Evolutionary conservation across 106 monocot species (phyloP).

Genomic region (Acorus calamus): DNA sequence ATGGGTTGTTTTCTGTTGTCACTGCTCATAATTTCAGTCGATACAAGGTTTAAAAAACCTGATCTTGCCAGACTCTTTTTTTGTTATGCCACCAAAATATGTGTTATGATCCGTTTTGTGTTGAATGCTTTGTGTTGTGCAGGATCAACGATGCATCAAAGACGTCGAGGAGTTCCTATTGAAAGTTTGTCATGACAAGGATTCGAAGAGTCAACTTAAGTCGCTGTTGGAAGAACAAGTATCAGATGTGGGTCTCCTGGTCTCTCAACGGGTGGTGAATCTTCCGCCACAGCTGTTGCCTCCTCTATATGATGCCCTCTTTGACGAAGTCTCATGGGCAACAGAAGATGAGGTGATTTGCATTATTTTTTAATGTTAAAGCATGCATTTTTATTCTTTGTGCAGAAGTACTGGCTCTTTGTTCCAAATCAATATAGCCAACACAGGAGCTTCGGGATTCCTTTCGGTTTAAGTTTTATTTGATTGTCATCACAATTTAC

Average conservation of each 20-base stretch:
- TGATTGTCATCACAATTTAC: conserved; percentile 61
- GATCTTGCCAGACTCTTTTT: neutral
- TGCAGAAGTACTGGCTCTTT: conserved; percentile 1
- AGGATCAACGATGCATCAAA: conserved; percentile 48
- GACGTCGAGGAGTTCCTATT: conserved; percentile 50
- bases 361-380: neutral
- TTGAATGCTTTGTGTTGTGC: neutral
- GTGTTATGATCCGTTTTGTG: neutral
- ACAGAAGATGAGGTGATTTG: conserved; percentile 83
- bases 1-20: conserved; percentile 54
- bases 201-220: conserved; percentile 31
- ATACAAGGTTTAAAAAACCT: conserved; percentile 42
- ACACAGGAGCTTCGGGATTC: conserved; percentile 70
- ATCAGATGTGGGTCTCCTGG: conserved; percentile 41
- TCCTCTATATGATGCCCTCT: conserved; percentile 55
- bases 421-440: conserved; percentile 24
- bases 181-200: conserved; percentile 30
- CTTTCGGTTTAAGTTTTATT: conserved; percentile 75
- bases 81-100: too few relatives aligned
- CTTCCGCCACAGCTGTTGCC: conserved; percentile 59
- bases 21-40: conserved; percentile 65
- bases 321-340: conserved; percentile 86
- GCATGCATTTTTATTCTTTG: neutral
- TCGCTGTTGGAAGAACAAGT: conserved; percentile 33
- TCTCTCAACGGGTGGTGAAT: conserved; percentile 68